These are phyloP conservation scores for Colletotrichum gloeosporioides DNA, from an alignment of 2,329 filamentous ascomycete genomes.

Conservation along the genomic window DNA sequence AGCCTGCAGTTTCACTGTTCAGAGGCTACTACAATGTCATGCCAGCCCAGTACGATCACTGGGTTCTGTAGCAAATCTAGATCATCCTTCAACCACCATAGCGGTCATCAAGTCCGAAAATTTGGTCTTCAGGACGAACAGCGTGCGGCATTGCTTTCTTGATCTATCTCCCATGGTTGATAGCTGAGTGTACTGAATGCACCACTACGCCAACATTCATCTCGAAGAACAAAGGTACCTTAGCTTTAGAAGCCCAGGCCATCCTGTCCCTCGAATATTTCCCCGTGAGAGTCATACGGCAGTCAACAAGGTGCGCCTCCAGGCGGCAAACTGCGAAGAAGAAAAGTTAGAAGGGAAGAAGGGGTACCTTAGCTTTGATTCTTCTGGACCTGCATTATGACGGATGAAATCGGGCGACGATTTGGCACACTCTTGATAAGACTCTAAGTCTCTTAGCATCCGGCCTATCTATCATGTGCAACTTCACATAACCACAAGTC, in stretches of 20 bases:
- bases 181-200: not conserved
- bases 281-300: too few relatives aligned
- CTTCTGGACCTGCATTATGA: not conserved
- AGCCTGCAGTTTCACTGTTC: not conserved
- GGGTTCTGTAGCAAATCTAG: not conserved
- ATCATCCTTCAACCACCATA: not conserved
- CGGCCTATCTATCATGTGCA: not conserved
- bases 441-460: not conserved
- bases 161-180: not conserved
- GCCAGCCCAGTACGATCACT: not conserved
- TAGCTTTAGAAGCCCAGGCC: too few relatives aligned
- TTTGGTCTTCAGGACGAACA: not conserved
- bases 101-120: not conserved
- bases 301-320: too few relatives aligned
- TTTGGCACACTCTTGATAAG: not conserved
- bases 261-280: too few relatives aligned
- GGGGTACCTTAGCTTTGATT: not conserved
- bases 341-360: too few relatives aligned
- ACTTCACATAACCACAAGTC: not conserved
- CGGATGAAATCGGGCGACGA: too few relatives aligned
- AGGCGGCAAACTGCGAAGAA: too few relatives aligned
- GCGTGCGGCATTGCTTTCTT: not conserved
- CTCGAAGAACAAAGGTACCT: not conserved
- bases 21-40: not conserved
- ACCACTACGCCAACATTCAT: not conserved